These are phyloP conservation scores for Gossypium stocksii DNA, from an alignment of 345 rosid species.

Conservation along the genomic window DNA sequence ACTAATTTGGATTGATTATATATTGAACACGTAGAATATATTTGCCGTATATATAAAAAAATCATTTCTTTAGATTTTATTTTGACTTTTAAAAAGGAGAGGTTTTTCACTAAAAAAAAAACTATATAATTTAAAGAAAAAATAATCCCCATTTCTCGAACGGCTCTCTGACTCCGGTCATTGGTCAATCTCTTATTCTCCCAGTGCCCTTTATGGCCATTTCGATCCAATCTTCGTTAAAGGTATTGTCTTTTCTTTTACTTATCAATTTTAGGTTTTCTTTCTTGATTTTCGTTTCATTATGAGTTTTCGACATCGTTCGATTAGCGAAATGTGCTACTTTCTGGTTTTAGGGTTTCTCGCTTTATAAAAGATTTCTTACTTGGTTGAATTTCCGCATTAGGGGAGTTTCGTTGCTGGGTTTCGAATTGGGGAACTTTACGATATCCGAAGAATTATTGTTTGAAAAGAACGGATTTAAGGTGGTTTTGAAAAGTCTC, in stretches of 20 bases:
- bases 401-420: no score
- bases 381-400: neutral
- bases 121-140: neutral
- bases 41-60: no score
- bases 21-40: no score
- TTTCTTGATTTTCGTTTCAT: neutral
- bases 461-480: neutral
- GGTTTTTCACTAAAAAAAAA: no score
- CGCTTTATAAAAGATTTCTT: neutral
- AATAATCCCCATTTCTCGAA: neutral
- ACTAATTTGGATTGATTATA: no score
- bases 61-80: no score
- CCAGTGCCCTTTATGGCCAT: neutral
- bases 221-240: neutral
- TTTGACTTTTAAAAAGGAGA: no score
- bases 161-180: neutral
- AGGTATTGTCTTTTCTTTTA: neutral
- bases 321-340: neutral
- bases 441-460: neutral
- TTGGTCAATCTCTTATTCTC: neutral
- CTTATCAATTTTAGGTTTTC: neutral
- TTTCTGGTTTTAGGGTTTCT: neutral
- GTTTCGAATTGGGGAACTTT: no score
- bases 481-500: neutral
- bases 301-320: neutral